Base-by-base conservation (phyloP, 2,329 filamentous ascomycete genomes). In the Cadophora gregata region DNA sequence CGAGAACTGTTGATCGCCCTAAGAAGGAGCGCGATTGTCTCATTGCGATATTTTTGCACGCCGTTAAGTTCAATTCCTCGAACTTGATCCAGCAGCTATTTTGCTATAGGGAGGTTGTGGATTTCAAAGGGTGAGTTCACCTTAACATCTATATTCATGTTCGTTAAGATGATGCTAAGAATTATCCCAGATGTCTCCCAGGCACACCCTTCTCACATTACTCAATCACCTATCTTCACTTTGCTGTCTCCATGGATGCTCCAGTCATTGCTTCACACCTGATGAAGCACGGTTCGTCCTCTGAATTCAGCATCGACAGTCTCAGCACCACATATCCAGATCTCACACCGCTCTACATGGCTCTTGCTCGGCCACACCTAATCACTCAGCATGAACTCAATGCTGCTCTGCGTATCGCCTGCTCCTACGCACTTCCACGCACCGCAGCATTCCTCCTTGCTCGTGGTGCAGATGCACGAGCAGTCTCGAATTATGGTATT, bases 261-360 rank as follows among this genome's bases (percentile, higher is more conserved):
- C 62, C 62, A 31, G 14, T 47, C 27, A 45, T 64, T n/a, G 51
- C 62, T 7, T 47, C 38, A 7, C 42, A 38, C 29, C 31, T 64
- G 36, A 50, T 64, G 25, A 64, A 64, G 29, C 27, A 64, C 33
- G 62, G 62, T 14, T 53, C 62, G 0, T 48, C 45, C 5, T 50
- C 47, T 33, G 55, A 48, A 27, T 55, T n/a, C 16, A 21, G 25
- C 25, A 14, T 36, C 21, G 21, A 55, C 10, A 51, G n/a, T 31
- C 42, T 36, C 19, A 62, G 47, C 59, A 42, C n/a, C 16, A 58
- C 55, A 16, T 64, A 64, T 36, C 62, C 62, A 29, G 62, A 64
- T 25, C 62, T 64, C n/a, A 59, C 19, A 8, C 29, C 62, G 7
- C 62, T 64, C 8, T 64, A 50, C 33, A 21, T 64, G 33, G 27